Base-by-base conservation (phyloP, 2,329 filamentous ascomycete genomes). In the Cercospora janseana region DNA sequence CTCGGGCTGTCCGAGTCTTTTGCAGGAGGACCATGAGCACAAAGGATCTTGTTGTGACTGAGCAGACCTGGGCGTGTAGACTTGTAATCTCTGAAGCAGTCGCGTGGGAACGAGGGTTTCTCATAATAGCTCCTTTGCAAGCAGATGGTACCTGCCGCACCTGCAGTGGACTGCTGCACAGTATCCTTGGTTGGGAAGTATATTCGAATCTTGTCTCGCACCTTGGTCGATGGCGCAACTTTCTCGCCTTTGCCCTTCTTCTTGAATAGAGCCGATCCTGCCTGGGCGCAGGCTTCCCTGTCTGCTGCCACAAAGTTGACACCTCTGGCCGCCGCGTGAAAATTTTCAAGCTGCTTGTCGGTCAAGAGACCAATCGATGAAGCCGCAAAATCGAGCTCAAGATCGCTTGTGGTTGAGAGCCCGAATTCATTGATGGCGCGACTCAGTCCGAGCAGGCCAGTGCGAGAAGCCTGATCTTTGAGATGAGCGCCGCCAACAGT, bases 281-380 rank as follows among this genome's bases (percentile, higher is more conserved):
- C 57, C 38, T 62, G 60, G 8, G 57, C 44, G 41, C 58, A 51
- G 8, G 51, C 26, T 23, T 45, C 52, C 29, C 57, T 49, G 16
- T 60, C 55, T 32, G 57, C 37, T 15, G 58, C 44, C 15, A 62
- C 55, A 10, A 63, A 48, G 34, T 63, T 57, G 24, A 60, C 57
- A 52, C 80, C 83, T 71, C 74, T 75, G 18, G 79, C 77, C 8
- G 82, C 81, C 37, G 78, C 69, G 60, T 82, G 80, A 3, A 87
- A 70, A 16, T 73, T 72, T 46, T 70, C 69, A 29, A 96, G 68
- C 52, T 94, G 82, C 5, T 80, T 77, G 32, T 79, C 75, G 46
- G 83, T 89, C 32, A 97, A 66, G 6, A 82, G 82, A 13, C 92
- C 93, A 4, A 97, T 71, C 0, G 92, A 96, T 0, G 92, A 88